These are phyloP conservation scores for Eucalyptus cloeziana DNA, from an alignment of 345 rosid genomes.

Conservation along the genomic window DNA sequence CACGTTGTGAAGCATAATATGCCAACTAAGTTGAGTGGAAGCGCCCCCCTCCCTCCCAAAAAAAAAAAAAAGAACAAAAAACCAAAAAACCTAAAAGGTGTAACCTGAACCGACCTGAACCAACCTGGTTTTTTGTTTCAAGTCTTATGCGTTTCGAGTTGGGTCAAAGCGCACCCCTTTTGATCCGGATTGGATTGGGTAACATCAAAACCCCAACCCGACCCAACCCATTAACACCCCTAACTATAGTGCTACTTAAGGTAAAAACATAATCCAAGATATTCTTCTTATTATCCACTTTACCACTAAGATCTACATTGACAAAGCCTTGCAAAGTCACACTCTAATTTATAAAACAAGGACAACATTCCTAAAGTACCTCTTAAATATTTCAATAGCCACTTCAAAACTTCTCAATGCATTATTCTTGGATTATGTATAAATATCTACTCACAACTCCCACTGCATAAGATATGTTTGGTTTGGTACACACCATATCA, in stretches of 20 bases:
- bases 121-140: accelerated
- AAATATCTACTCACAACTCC: not conserved
- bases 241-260: not conserved
- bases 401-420: not conserved
- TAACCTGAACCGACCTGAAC: accelerated
- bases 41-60: too few relatives aligned
- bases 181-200: too few relatives aligned
- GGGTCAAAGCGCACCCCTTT: accelerated
- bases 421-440: not conserved
- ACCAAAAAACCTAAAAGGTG: too few relatives aligned
- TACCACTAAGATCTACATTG: not conserved
- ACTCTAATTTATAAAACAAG: not conserved
- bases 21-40: too few relatives aligned
- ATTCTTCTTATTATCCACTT: not conserved
- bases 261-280: not conserved
- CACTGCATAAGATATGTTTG: not conserved
- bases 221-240: too few relatives aligned
- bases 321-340: not conserved
- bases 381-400: not conserved
- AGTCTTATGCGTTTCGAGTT: too few relatives aligned
- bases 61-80: too few relatives aligned
- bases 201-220: too few relatives aligned
- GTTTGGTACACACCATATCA: not conserved
- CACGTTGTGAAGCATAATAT: too few relatives aligned
- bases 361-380: not conserved